A percentile compares a stretch with the other conserved stretches of the same genome.
Evolutionary conservation across 345 rosid species (phyloP).

Genomic region (Salix brachista): DNA sequence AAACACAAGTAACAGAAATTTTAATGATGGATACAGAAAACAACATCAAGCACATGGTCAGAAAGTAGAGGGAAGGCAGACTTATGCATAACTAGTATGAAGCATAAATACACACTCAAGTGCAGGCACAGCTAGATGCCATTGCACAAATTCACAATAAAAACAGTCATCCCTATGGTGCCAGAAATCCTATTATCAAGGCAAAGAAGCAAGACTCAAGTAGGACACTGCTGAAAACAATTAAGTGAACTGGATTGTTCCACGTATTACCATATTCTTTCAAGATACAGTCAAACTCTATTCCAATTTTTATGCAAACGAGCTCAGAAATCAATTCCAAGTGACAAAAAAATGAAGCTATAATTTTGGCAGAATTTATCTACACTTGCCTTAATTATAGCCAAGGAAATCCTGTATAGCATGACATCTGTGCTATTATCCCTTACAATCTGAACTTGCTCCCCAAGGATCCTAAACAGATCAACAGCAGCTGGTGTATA

Average conservation of each 20-base stretch:
- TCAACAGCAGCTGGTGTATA: conserved; percentile 99
- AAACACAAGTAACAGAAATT: not conserved
- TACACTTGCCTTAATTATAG: conserved; percentile 74
- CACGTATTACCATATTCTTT: not conserved
- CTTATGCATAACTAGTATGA: not conserved
- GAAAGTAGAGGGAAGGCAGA: not conserved
- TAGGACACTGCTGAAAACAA: not conserved
- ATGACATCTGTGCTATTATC: conserved; percentile 96
- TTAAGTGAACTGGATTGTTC: not conserved
- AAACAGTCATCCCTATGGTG: not conserved
- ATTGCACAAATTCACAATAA: not conserved
- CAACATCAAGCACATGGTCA: not conserved
- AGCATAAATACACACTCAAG: conserved; percentile 6
- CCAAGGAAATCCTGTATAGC: conserved; percentile 93
- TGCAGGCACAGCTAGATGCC: not conserved
- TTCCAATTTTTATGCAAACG: not conserved
- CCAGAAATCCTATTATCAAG: conserved; percentile 1
- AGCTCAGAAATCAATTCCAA: not conserved
- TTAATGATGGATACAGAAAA: not conserved
- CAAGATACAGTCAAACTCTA: not conserved
- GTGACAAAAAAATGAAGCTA: not conserved
- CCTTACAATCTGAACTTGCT: conserved; percentile 97
- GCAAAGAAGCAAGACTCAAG: not conserved
- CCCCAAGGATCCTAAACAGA: conserved; percentile 95
- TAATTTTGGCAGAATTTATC: not conserved